Conservation (phyloP, 75 land plant species). For the Sequoia sempervirens region DNA sequence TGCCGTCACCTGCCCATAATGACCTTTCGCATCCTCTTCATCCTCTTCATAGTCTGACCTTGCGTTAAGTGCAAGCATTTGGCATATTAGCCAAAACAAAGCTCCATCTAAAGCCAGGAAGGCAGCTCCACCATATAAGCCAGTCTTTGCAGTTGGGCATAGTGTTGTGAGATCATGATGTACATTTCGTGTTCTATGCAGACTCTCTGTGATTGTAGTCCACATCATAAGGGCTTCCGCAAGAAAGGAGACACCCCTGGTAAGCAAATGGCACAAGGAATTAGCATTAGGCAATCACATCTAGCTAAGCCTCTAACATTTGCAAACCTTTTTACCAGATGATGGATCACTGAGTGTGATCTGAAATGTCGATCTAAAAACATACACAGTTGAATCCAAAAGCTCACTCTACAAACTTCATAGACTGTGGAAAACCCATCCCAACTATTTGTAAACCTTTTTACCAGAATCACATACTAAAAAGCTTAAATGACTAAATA, state of each 20-base stretch:
- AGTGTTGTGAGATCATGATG: conserved; percentile 11
- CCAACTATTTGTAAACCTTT: too few species aligned
- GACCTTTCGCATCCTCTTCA: conserved; percentile 27
- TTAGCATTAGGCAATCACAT: not conserved
- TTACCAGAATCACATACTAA: not conserved
- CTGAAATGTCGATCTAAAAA: too few species aligned
- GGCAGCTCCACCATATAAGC: conserved; percentile 70
- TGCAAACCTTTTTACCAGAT: too few species aligned
- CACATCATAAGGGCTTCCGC: conserved; percentile 40
- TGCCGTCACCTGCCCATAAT: conserved; percentile 28
- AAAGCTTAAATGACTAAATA: not conserved
- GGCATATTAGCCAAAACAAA: conserved; percentile 58
- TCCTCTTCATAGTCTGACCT: conserved; percentile 37
- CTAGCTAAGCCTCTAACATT: not conserved
- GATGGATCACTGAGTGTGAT: too few species aligned
- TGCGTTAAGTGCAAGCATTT: conserved; percentile 54
- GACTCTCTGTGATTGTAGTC: conserved; percentile 43
- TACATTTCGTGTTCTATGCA: conserved; percentile 23
- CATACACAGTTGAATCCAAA: too few species aligned
- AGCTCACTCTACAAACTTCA: too few species aligned
- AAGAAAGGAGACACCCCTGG: conserved; percentile 28
- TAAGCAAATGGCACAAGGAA: not conserved
- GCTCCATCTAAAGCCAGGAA: conserved; percentile 57
- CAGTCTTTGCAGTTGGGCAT: conserved; percentile 72
- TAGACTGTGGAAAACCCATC: too few species aligned